Evolutionary conservation across 768 basidiomycete genomes (phyloP), one percentile per base, ranked within the genome.

Genomic region (Kwoniella shandongensis): DNA sequence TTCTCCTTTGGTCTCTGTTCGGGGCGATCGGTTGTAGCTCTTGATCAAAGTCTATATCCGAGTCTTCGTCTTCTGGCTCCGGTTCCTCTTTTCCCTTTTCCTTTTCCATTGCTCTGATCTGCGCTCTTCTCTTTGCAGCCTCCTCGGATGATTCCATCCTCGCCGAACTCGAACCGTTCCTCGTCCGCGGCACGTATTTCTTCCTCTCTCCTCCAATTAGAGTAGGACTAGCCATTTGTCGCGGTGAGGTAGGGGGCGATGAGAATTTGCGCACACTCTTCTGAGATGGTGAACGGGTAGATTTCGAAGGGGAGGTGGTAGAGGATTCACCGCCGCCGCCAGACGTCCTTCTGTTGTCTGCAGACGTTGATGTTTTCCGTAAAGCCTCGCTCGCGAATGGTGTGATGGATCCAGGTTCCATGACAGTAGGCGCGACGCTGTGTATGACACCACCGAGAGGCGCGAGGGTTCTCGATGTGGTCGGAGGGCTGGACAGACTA

Each of bases 101-200:
- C 27, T 64, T 39, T 18, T 46, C 54, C 25, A 22, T 29, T 26
- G 4, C 30, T 18, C 32, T 23, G 35, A 38, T 46, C 23, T 30
- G 46, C 51, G 41, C 36, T 32, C 51, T 17, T 29, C 58, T 42
- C 46, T 44, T 53, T 22, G 53, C 58, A 12, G 45, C 12, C 23
- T 59, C 51, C 41, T 59, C 57, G 11, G 50, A 11, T 1, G 41
- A 44, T 36, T 51, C 51, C 51, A 54, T 59, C 38, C 58, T 53
- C 5, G 58, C 58, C 17, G 44, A 36, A 25, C 25, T 36, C 13
- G 50, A 36, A 20, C 58, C 58, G 20, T 53, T 46, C 29, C 35
- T 48, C 3, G 42, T 32, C n/a, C 58, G 35, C 3, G 58, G 58
- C 11, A 44, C 30, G 39, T 59, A 45, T 41, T 26, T 48, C 47